A percentile compares a stretch with the other conserved stretches of the same genome.
Conservation (phyloP, 1,284 basidiomycete genomes). For the Moesziomyces antarcticus region DNA sequence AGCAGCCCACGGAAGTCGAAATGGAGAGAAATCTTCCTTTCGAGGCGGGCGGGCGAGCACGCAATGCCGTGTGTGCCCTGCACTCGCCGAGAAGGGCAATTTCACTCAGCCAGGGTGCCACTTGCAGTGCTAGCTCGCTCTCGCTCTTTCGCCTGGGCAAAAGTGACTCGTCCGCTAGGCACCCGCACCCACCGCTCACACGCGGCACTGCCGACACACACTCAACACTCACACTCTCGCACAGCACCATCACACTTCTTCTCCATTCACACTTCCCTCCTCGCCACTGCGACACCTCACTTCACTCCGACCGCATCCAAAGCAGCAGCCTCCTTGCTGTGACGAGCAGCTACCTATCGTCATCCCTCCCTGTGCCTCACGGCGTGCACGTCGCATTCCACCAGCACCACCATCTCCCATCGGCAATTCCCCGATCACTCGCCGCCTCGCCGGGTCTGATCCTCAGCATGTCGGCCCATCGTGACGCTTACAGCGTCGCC, state of each 20-base stretch:
- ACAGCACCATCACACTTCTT: background rate
- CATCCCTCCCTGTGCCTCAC: background rate
- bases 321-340: no score
- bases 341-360: background rate
- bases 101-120: no score
- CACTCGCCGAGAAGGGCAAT: no score
- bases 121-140: background rate
- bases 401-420: background rate
- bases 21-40: no score
- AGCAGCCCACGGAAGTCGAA: no score
- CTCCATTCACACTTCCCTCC: background rate
- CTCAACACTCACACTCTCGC: background rate
- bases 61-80: no score
- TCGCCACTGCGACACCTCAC: background rate
- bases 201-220: background rate
- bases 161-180: background rate
- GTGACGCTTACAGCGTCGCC: conserved; percentile 27
- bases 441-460: background rate
- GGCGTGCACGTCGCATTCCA: no score
- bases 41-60: no score
- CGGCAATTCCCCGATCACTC: background rate
- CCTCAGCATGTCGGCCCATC: conserved; percentile 27
- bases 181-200: background rate
- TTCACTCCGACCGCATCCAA: no score
- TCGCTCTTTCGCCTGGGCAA: background rate